These are phyloP conservation scores for Tylopilus plumbeoviolaceoides DNA, from an alignment of 768 basidiomycete genomes.

Conservation along the genomic window DNA sequence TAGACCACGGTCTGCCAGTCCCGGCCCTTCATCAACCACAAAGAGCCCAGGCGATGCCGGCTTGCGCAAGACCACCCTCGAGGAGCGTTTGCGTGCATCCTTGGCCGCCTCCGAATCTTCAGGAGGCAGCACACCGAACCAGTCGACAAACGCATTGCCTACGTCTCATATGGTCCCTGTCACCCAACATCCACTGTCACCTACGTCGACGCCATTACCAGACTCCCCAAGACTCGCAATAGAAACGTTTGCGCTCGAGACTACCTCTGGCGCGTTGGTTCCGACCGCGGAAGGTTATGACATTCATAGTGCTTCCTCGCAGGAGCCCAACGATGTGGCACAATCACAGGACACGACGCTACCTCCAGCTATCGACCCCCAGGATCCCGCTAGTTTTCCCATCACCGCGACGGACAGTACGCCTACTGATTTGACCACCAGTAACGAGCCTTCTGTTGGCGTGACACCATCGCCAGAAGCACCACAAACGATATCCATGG, in stretches of 20 bases:
- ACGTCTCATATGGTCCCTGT: constrained; percentile 25
- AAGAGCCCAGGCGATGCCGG: constrained; percentile 20
- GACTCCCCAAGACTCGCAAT: constrained; percentile 31
- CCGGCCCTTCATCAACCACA: constrained; percentile 18
- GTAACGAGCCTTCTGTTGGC: not conserved
- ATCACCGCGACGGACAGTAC: not conserved
- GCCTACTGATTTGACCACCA: not conserved
- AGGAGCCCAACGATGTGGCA: not conserved
- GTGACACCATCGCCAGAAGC: not conserved
- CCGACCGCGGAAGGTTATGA: constrained; percentile 1
- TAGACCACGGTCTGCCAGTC: constrained; percentile 24
- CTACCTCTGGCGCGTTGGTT: not conserved
- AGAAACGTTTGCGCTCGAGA: not conserved
- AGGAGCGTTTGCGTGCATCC: constrained; percentile 71
- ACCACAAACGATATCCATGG: not conserved
- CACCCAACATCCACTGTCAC: constrained; percentile 37
- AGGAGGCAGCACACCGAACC: constrained; percentile 36
- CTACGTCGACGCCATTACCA: constrained; percentile 42
- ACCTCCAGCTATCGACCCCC: not conserved
- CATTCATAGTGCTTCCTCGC: not conserved
- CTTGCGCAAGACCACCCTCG: constrained; percentile 55
- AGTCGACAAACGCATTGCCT: constrained; percentile 43
- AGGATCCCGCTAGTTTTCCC: not conserved
- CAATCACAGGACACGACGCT: not conserved
- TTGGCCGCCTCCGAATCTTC: constrained; percentile 57